Percentiles rank a stretch among this genome's conserved stretches.
These are phyloP conservation scores for Elsinoe fawcettii DNA, from an alignment of 2,329 filamentous ascomycete genomes.

Conservation along the genomic window DNA sequence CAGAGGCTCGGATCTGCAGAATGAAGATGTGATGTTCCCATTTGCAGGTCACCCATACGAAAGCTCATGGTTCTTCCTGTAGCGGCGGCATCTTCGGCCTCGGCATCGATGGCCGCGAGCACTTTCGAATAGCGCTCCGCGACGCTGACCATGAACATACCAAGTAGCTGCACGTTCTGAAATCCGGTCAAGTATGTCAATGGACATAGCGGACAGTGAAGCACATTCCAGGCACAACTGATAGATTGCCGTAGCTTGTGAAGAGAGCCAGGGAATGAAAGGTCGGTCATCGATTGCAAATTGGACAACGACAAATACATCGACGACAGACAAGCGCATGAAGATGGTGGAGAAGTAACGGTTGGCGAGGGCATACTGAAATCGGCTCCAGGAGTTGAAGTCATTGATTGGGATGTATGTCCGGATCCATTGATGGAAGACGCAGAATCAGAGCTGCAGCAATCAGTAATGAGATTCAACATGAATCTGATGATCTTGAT, in stretches of 20 bases:
- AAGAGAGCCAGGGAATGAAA: constrained; percentile 38
- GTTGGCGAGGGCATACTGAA: background rate
- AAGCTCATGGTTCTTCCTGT: constrained; percentile 34
- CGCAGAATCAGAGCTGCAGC: background rate
- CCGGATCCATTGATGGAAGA: constrained; percentile 8
- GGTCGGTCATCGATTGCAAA: constrained; percentile 32
- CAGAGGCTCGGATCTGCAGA: constrained; percentile 40
- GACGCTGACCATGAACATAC: constrained; percentile 36
- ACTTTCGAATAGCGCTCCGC: constrained; percentile 36
- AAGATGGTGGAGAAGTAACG: constrained; percentile 16
- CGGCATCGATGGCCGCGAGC: constrained; percentile 34
- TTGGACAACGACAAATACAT: constrained; percentile 39
- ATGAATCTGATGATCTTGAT: background rate
- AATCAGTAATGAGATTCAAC: background rate
- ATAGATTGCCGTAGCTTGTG: constrained; percentile 37
- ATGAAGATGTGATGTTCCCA: constrained; percentile 35
- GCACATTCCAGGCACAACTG: constrained; percentile 31
- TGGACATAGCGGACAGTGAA: constrained; percentile 38
- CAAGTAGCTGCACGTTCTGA: constrained; percentile 39
- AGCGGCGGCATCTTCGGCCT: constrained; percentile 29
- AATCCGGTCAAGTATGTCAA: constrained; percentile 34
- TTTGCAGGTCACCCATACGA: constrained; percentile 37
- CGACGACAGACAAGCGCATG: constrained; percentile 40
- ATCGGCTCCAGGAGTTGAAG: background rate
- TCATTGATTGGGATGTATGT: background rate